phyloP scores from a whole-genome alignment of 371 early-diverging fungal species.

The Syncephalastrum racemosum region DNA sequence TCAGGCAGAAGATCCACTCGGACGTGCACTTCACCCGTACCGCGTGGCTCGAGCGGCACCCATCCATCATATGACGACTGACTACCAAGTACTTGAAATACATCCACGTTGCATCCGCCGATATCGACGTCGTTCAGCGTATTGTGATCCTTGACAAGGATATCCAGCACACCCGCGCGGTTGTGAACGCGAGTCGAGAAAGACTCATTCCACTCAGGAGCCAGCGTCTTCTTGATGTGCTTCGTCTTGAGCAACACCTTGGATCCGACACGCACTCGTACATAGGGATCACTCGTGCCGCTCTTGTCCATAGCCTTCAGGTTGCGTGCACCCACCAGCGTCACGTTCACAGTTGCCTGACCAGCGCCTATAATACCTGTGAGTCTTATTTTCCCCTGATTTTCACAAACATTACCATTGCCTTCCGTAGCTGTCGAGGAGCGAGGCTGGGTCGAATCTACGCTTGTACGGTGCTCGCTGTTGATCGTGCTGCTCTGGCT shows the following conservation, averaged over 20 bases:
- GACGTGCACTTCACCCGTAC: slow-evolving; percentile 48
- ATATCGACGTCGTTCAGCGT: slow-evolving; percentile 70
- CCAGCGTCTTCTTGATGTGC: slow-evolving; percentile 74
- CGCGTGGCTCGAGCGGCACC: slow-evolving; percentile 40
- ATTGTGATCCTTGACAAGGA: slow-evolving; percentile 72
- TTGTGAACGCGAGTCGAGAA: slow-evolving; percentile 31
- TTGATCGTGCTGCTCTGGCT: slow-evolving; percentile 10
- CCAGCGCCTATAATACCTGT: neutral
- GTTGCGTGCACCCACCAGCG: slow-evolving; percentile 55
- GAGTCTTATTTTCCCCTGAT: no score
- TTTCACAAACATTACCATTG: slow-evolving; percentile 9
- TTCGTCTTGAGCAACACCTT: slow-evolving; percentile 75
- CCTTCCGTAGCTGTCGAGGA: slow-evolving; percentile 2
- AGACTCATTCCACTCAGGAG: slow-evolving; percentile 64
- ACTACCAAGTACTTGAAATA: slow-evolving; percentile 44
- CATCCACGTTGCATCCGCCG: slow-evolving; percentile 56
- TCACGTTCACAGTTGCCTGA: slow-evolving; percentile 41
- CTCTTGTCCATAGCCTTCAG: slow-evolving; percentile 61
- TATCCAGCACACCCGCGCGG: slow-evolving; percentile 42
- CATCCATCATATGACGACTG: slow-evolving; percentile 45
- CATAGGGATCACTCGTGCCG: slow-evolving; percentile 65
- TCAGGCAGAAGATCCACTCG: slow-evolving; percentile 19
- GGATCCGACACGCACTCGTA: slow-evolving; percentile 55
- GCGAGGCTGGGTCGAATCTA: slow-evolving; percentile 3
- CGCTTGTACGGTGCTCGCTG: slow-evolving; percentile 8